Evolutionary conservation across 2,329 filamentous ascomycete genomes (phyloP).

Genomic region (Coniella vitis): DNA sequence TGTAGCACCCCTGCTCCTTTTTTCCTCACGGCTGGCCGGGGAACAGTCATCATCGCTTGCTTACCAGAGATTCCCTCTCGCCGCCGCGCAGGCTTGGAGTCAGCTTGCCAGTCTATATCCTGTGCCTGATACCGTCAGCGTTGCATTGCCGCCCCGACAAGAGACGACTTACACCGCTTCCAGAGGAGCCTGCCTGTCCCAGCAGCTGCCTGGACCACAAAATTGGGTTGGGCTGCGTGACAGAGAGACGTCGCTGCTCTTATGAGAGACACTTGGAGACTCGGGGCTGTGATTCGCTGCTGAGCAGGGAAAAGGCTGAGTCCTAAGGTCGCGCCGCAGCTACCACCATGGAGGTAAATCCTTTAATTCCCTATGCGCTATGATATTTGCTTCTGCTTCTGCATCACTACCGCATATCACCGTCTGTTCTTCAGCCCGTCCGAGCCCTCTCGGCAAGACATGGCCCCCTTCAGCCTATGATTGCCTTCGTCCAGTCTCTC

Average conservation of each 20-base stretch:
- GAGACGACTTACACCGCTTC: constrained; percentile 4
- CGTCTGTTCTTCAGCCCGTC: not conserved
- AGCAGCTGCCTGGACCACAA: not conserved
- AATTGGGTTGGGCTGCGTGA: not conserved
- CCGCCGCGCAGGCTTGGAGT: constrained; percentile 1
- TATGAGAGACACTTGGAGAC: not conserved
- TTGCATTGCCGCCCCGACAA: constrained; percentile 11
- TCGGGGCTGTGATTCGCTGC: constrained; percentile 4
- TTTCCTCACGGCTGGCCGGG: too few relatives aligned
- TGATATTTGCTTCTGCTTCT: constrained; percentile 2
- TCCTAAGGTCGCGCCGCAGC: not conserved
- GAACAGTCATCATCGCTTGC: not conserved
- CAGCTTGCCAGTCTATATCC: constrained; percentile 5
- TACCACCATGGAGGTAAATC: constrained; percentile 15
- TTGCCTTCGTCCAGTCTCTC: constrained; percentile 13
- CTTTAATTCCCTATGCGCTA: not conserved
- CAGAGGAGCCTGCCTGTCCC: not conserved
- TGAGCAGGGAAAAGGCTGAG: constrained; percentile 3
- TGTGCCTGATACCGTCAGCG: constrained; percentile 11
- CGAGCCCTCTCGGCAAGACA: not conserved
- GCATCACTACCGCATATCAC: not conserved
- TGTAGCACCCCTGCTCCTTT: constrained; percentile 2
- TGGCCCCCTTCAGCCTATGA: not conserved
- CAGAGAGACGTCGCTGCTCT: not conserved
- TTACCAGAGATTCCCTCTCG: constrained; percentile 3